Evolutionary conservation across 257 asterid species (phyloP).

Genomic region (Echites panduratus): DNA sequence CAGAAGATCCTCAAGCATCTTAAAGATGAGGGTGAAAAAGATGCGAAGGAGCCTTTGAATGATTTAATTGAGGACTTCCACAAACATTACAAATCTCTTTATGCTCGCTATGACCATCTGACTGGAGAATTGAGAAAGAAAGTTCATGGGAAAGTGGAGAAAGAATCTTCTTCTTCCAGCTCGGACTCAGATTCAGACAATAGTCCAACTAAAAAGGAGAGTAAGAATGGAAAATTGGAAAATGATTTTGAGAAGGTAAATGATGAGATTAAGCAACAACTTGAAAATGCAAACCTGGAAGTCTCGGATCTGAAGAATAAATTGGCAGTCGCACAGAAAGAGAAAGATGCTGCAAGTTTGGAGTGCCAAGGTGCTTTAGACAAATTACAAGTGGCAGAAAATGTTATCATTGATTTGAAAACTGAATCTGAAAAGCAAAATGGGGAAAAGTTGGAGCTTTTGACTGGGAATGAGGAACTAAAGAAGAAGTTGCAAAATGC

Average conservation of each 20-base stretch:
- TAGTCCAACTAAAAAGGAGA: constrained; percentile 34
- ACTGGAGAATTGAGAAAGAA: constrained; percentile 59
- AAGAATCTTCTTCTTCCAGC: constrained; percentile 57
- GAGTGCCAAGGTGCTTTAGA: constrained; percentile 37
- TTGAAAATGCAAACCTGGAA: constrained; percentile 56
- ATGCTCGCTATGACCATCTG: constrained; percentile 65
- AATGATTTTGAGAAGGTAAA: constrained; percentile 24
- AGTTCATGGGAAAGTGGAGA: constrained; percentile 37
- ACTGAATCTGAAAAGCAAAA: constrained; percentile 38
- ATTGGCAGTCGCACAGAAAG: constrained; percentile 39
- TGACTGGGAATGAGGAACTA: constrained; percentile 41
- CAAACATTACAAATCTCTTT: constrained; percentile 63
- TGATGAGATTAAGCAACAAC: constrained; percentile 36
- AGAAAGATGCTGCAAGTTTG: constrained; percentile 46
- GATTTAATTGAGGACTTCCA: constrained; percentile 56
- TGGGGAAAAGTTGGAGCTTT: constrained; percentile 37
- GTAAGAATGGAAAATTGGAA: constrained; percentile 44
- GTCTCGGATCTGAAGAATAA: constrained; percentile 46
- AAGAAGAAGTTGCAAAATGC: constrained; percentile 37
- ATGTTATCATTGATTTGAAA: constrained; percentile 32
- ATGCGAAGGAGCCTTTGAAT: constrained; percentile 48
- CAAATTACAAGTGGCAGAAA: constrained; percentile 47
- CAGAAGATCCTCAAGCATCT: constrained; percentile 54
- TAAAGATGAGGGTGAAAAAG: constrained; percentile 42
- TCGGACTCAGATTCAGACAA: constrained; percentile 70